Base-by-base conservation (phyloP, 768 basidiomycete species). In the Pulveroboletus sp. region DNA sequence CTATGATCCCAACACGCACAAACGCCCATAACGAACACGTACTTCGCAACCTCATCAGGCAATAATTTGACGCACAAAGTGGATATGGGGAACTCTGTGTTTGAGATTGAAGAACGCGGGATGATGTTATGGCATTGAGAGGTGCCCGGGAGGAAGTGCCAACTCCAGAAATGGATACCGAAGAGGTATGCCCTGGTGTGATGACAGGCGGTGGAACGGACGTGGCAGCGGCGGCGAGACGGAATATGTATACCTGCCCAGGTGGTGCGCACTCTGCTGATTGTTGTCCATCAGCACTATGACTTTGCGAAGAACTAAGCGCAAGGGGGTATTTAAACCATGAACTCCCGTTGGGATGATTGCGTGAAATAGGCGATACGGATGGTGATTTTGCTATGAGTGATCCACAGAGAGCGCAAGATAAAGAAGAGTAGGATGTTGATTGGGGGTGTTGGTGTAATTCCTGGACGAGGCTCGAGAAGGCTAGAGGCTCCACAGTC, bases 11-110 rank as follows among this genome's bases (percentile, higher is more conserved):
- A 0, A 81, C 83, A 20, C 91, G 80, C 43, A 95, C 83, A 60
- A 89, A 95, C 16, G 86, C 81, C 92, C 93, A 96, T 13, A 95
- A 71, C 5, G 85, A 86, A 67, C 92, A 94, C n/a, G 93, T 91
- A 31, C 85, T 76, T 12, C 93, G 81, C 17, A 96, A 73, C 8
- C 93, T 80, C 6, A 78, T 71, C 14, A 95, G 73, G 64, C 93
- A 95, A 85, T 92, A 95, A n/a, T 88, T 84, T 16, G 79, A 80
- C 11, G 78, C 72, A 60, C 93, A 96, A 3, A 96, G 72, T 1
- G 93, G 90, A 65, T 95, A 55, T 7, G 65, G 68, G 6, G 40
- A 43, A 19, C 58, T 58, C 27, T 63, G 63, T 17, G 55, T 34
- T 26, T 67, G 67, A 30, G 53, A n/a, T 23, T 57, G 45, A 16